These are phyloP conservation scores for Ogataea methanolica DNA, from an alignment of 805 yeast species.

Conservation along the genomic window DNA sequence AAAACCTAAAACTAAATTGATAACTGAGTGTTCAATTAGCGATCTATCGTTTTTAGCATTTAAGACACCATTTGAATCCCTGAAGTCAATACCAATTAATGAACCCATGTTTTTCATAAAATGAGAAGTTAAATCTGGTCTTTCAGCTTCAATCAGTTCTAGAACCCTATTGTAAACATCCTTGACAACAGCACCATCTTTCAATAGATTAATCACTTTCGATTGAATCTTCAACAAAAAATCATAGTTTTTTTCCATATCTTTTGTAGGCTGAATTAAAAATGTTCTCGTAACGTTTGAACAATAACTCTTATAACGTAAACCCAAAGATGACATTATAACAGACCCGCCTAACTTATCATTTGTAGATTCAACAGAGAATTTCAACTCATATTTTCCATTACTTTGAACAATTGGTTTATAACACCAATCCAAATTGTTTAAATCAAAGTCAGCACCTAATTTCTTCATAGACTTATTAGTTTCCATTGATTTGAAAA, in stretches of 20 bases:
- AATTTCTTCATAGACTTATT: conserved; percentile 46
- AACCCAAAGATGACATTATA: conserved; percentile 77
- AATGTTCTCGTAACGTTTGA: conserved; percentile 86
- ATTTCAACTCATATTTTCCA: conserved; percentile 75
- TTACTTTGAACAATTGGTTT: conserved; percentile 90
- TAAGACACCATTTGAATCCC: conserved; percentile 72
- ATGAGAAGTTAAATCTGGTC: conserved; percentile 58
- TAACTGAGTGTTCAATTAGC: conserved; percentile 67
- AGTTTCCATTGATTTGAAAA: conserved; percentile 48
- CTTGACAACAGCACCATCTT: conserved; percentile 64
- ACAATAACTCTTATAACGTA: conserved; percentile 85
- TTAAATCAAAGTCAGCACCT: conserved; percentile 69
- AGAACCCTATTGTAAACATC: conserved; percentile 62
- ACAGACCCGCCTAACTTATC: conserved; percentile 69
- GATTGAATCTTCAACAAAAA: conserved; percentile 67
- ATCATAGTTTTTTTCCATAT: conserved; percentile 75
- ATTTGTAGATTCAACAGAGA: conserved; percentile 73
- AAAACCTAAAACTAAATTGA: conserved; percentile 76
- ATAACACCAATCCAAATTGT: conserved; percentile 86
- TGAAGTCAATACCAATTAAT: conserved; percentile 82
- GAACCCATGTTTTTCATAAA: conserved; percentile 84
- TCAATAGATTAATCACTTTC: conserved; percentile 54
- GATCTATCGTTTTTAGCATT: conserved; percentile 67
- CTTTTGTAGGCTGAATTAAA: conserved; percentile 80
- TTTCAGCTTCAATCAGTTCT: conserved; percentile 53